Conservation (phyloP, 805 yeast genomes). For the Scheffersomyces amazonensis region DNA sequence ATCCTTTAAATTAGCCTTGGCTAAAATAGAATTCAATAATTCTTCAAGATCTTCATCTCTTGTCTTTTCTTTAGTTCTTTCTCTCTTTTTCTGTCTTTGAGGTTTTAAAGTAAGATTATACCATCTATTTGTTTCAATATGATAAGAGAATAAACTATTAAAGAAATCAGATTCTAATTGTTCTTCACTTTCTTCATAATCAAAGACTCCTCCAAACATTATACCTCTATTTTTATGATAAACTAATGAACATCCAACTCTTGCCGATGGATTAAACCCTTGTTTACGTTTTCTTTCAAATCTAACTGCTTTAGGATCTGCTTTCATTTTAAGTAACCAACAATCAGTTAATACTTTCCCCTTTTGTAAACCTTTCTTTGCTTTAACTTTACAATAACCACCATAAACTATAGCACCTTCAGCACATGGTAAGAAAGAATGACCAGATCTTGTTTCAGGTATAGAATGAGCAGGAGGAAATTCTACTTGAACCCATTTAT, state of each 20-base stretch:
- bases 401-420: conserved; percentile 90
- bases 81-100: conserved; percentile 48
- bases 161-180: conserved; percentile 79
- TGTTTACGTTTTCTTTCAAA: conserved; percentile 91
- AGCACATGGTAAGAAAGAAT: conserved; percentile 71
- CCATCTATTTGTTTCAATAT: conserved; percentile 88
- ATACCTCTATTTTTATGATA: conserved; percentile 89
- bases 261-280: conserved; percentile 85
- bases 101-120: conserved; percentile 65
- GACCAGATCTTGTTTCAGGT: conserved; percentile 95
- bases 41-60: conserved; percentile 83
- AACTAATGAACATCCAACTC: conserved; percentile 93
- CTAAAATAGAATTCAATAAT: conserved; percentile 67
- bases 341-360: conserved; percentile 86
- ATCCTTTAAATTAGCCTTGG: conserved; percentile 68
- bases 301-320: conserved; percentile 70
- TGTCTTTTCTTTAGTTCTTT: conserved; percentile 41
- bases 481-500: conserved; percentile 88
- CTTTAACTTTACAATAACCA: conserved; percentile 91
- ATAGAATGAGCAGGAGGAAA: conserved; percentile 75
- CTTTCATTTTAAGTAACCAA: conserved; percentile 85
- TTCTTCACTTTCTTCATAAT: conserved; percentile 94
- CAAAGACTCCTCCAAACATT: conserved; percentile 93
- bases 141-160: conserved; percentile 78
- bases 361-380: conserved; percentile 81